Percentiles rank a stretch among this genome's conserved stretches.
phyloP scores from a whole-genome alignment of 1,284 basidiomycete genomes.

The Boletus mariae region DNA sequence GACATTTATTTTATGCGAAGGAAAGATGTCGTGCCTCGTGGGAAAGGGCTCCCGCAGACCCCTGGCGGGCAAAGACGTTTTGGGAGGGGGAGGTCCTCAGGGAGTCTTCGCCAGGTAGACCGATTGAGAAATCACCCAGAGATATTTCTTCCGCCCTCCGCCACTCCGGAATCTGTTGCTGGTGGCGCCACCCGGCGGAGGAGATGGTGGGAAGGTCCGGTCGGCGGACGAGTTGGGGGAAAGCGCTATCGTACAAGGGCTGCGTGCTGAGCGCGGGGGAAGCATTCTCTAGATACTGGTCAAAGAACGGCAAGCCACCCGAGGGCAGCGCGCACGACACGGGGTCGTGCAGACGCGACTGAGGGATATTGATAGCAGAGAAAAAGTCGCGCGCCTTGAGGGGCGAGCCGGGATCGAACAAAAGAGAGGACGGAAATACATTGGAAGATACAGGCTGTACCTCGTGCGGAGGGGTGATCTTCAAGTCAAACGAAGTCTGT shows the following conservation, averaged over 20 bases:
- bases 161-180: slow-evolving; percentile 31
- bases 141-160: slow-evolving; percentile 25
- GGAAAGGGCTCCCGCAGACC: slow-evolving; percentile 26
- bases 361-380: slow-evolving; percentile 30
- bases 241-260: slow-evolving; percentile 35
- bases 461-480: slow-evolving; percentile 51
- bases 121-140: slow-evolving; percentile 17
- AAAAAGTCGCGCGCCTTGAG: slow-evolving; percentile 38
- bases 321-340: slow-evolving; percentile 32
- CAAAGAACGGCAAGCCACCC: slow-evolving; percentile 45
- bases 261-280: slow-evolving; percentile 36
- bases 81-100: slow-evolving; percentile 29
- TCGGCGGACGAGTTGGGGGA: slow-evolving; percentile 27
- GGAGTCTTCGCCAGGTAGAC: slow-evolving; percentile 22
- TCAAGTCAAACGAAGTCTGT: slow-evolving; percentile 51
- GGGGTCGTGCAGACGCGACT: slow-evolving; percentile 30
- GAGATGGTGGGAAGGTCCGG: slow-evolving; percentile 16
- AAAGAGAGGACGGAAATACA: slow-evolving; percentile 36
- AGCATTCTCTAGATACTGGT: slow-evolving; percentile 47
- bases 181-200: slow-evolving; percentile 23
- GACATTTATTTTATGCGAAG: slow-evolving; percentile 21
- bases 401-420: slow-evolving; percentile 44
- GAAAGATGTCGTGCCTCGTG: slow-evolving; percentile 36
- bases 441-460: slow-evolving; percentile 31
- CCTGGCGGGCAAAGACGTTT: slow-evolving; percentile 25